These are phyloP conservation scores for Salvia sclarea DNA, from an alignment of 305 asterid species.

Conservation along the genomic window DNA sequence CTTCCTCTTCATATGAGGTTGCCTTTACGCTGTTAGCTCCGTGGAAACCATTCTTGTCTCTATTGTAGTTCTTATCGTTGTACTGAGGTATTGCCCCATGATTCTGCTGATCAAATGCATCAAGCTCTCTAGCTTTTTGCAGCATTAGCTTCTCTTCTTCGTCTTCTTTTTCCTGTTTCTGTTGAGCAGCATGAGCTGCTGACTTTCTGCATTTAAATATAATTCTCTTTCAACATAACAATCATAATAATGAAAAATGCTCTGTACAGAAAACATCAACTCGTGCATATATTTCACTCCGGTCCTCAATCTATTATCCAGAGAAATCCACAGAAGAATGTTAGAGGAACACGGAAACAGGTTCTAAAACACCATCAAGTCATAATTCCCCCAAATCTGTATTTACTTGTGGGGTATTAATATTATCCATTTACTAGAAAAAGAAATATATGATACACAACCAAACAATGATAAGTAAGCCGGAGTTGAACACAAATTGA, in stretches of 20 bases:
- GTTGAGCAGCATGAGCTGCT: constrained; percentile 64
- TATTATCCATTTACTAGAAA: background rate
- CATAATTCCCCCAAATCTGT: background rate
- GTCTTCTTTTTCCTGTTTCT: constrained; percentile 77
- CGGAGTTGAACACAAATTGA: background rate
- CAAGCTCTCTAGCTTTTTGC: constrained; percentile 80
- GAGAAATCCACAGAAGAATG: background rate
- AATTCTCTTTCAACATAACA: constrained; percentile 20
- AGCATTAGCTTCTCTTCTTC: constrained; percentile 58
- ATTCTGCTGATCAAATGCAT: constrained; percentile 93
- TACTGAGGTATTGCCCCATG: constrained; percentile 95
- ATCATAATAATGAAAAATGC: background rate
- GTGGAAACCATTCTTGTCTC: constrained; percentile 83
- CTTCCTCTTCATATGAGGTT: constrained; percentile 91
- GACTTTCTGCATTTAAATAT: constrained; percentile 56
- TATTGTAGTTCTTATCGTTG: constrained; percentile 59
- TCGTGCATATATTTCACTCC: background rate
- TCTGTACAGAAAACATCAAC: constrained; percentile 4
- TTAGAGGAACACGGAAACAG: too few relatives aligned
- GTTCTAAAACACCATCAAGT: background rate
- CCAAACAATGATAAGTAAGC: background rate
- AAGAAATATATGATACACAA: background rate
- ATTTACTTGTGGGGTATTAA: background rate
- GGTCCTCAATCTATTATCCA: background rate
- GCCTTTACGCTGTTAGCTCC: constrained; percentile 95